Evolutionary conservation across 306 rosid genomes (phyloP), one percentile per base, ranked within the genome.

Genomic region (Ammopiptanthus mongolicus): DNA sequence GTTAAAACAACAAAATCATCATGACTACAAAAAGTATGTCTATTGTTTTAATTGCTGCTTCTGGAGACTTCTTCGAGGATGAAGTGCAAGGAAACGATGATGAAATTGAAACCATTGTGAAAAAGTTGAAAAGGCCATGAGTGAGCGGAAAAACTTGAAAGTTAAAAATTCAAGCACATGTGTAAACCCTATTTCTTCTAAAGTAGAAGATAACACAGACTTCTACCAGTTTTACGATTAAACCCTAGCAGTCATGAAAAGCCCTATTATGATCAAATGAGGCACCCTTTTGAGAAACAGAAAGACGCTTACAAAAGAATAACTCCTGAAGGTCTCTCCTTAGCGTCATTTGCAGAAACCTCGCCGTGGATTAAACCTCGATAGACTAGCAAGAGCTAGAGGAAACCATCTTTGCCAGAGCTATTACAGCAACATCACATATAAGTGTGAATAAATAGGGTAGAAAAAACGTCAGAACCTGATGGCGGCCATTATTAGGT

Each of bases 101-200:
- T 11, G 66, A 25, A 23, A 29, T n/a, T 39, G 65, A 11, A 53
- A 29, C 50, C 3, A 37, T 15, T 11, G 28, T 15, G 72, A 65
- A 28, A 17, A 65, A 42, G 78, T 65, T 52, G 42, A n/a, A 4
- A 46, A 28, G 46, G 73, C 19, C 6, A 50, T 7, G 33, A 33
- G 0, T 50, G 33, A 15, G 48, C 12, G n/a, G 33, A 21, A 66
- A 46, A 25, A n/a, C 23, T 2, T 6, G 57, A 8, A 44, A 42
- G 34, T 19, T 15, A 53, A 22, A 19, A 22, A 52, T 19, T 22
- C 60, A 37, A 55, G 62, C 31, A 22, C 33, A 0, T 41, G 70
- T 76, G 23, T 60, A 65, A 70, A 75, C 48, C 17, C 59, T 65
- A 6, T 47, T 61, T 25, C 67, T 22, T 41, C 75, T 31, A 19